Base-by-base conservation (phyloP, 225 moss, liverwort and hornwort species). In the Physcomitrium patens region DNA sequence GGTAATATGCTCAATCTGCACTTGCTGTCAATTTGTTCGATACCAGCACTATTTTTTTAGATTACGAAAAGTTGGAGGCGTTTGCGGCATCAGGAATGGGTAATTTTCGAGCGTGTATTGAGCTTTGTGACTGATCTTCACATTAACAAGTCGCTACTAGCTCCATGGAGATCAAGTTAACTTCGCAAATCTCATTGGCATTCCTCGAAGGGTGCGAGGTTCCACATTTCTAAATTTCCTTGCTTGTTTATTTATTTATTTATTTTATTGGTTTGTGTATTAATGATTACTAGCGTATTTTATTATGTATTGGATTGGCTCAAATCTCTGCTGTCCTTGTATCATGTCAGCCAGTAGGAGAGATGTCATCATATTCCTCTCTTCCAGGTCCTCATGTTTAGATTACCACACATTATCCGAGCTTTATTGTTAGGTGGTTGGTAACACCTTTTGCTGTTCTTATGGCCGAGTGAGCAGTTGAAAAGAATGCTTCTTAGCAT, bases 401-500 rank as follows among this genome's bases (percentile, higher is more conserved):
- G 31, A 37, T 37, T 37, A 53, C 17, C 37, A 17, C 10, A 43
- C 22, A 60, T 63, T 45, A 26, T 41, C 18, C 60, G 61, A 69
- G 55, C 41, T 70, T 66, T 60, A 15, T 64, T 52, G 43, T 49
- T 48, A 69, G 78, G 51, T 59, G 51, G 1, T 58, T 18, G 62
- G 61, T 14, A 51, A 61, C 28, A 41, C 46, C 23, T n/a, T 37
- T 52, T 69, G 20, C 55, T 67, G 20, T 78, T 64, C 14, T 28
- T 24, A 43, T 26, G 58, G 54, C 77, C 71, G 62, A 63, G 62
- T 48, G 45, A 72, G 71, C 65, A 70, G 51, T 65, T 65, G 67
- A 67, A 68, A 68, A 51, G 61, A 26, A 31, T 27, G 51, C 52
- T 77, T 82, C 71, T 80, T 79, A 87, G 89, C 77, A 81, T 80